These are phyloP conservation scores for Fusarium sublunatum DNA, from an alignment of 2,329 filamentous ascomycete genomes.

Conservation along the genomic window DNA sequence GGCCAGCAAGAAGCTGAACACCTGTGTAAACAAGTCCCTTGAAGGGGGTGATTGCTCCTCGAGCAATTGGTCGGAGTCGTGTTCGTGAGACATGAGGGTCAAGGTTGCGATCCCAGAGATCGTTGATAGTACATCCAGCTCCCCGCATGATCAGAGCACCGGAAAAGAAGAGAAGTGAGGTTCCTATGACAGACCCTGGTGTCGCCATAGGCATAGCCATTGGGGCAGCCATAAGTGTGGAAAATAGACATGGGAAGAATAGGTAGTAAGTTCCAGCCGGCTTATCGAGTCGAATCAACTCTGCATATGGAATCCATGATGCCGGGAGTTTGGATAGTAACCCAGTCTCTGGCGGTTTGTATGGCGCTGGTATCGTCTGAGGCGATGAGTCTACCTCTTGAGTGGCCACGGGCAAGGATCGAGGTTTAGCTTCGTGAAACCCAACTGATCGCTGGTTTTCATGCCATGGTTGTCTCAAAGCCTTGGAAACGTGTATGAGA, in stretches of 20 bases:
- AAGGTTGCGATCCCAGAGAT: conserved; percentile 89
- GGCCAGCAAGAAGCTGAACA: conserved; percentile 76
- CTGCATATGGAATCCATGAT: conserved; percentile 82
- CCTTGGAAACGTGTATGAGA: conserved; percentile 11
- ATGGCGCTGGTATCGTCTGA: conserved; percentile 51
- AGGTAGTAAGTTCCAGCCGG: conserved; percentile 86
- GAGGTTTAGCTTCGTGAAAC: conserved; percentile 43
- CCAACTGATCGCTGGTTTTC: conserved; percentile 31
- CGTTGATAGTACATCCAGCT: conserved; percentile 89
- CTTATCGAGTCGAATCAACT: conserved; percentile 84
- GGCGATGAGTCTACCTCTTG: conserved; percentile 26
- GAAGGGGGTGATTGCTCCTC: conserved; percentile 78
- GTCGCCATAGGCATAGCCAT: conserved; percentile 70
- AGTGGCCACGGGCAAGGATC: conserved; percentile 25
- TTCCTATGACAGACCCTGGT: conserved; percentile 71
- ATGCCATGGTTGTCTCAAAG: conserved; percentile 20
- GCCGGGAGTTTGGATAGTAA: conserved; percentile 75
- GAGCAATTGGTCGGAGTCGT: conserved; percentile 81
- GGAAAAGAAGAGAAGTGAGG: conserved; percentile 75
- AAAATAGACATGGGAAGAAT: conserved; percentile 87
- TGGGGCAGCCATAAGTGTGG: conserved; percentile 81
- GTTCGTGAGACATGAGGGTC: conserved; percentile 84
- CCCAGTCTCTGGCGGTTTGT: conserved; percentile 77
- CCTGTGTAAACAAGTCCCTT: conserved; percentile 81
- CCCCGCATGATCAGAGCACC: conserved; percentile 88